Percentiles rank a stretch among this genome's conserved stretches.
These are phyloP conservation scores for Rosellinia necatrix DNA, from an alignment of 2,329 filamentous ascomycete genomes.

Conservation along the genomic window DNA sequence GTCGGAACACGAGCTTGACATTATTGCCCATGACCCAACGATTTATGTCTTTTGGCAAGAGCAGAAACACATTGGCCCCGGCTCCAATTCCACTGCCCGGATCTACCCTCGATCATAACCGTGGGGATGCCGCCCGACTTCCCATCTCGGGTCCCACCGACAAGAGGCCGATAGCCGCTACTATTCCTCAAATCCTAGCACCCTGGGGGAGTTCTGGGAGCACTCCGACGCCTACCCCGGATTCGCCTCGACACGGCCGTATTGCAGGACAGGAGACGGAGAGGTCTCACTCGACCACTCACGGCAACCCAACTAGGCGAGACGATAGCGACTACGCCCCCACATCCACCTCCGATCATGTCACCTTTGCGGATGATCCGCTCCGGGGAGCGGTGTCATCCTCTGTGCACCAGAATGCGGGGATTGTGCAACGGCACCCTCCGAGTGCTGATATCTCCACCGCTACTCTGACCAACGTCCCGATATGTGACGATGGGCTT, in stretches of 20 bases:
- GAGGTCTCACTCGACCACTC: neutral
- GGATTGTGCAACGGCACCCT: conserved; percentile 26
- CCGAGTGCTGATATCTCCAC: conserved; percentile 18
- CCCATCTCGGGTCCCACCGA: conserved; percentile 34
- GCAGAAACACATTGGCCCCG: conserved; percentile 21
- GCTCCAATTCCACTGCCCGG: conserved; percentile 12
- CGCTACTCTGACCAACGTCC: conserved; percentile 29
- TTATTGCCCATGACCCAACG: conserved; percentile 37
- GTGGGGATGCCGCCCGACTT: neutral
- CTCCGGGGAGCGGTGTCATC: conserved; percentile 25
- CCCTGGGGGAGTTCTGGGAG: neutral
- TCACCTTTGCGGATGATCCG: conserved; percentile 33
- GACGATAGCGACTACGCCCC: neutral
- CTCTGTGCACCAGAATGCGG: conserved; percentile 26
- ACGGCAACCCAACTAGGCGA: neutral
- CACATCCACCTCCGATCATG: conserved; percentile 26
- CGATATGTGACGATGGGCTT: conserved; percentile 11
- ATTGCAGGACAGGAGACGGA: neutral
- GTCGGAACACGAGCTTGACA: conserved; percentile 34
- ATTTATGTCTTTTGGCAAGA: conserved; percentile 31
- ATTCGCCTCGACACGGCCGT: neutral
- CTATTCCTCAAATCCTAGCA: conserved; percentile 23
- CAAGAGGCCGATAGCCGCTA: conserved; percentile 25
- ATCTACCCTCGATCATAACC: neutral
- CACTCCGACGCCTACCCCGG: neutral